Conservation (phyloP, 352 stramenopile species). For the Globisporangium echinulatum region DNA sequence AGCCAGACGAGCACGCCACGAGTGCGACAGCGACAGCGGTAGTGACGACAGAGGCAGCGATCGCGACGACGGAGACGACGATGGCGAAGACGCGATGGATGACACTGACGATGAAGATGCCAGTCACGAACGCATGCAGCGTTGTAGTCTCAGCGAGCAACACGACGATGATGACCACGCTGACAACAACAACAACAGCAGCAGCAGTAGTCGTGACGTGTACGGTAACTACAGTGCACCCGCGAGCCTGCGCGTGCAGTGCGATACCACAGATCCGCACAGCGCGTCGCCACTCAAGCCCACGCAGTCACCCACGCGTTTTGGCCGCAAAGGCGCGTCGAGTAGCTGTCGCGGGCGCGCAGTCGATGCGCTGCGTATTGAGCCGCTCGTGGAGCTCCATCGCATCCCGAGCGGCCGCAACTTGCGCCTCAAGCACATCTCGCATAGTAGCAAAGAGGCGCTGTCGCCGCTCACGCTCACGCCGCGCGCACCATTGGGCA, state of each 20-base stretch:
- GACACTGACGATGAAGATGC: not conserved
- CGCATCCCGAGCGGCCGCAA: slow-evolving; percentile 47
- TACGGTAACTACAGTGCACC: not conserved
- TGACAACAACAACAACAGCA: slow-evolving; percentile 2
- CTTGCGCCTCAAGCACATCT: slow-evolving; percentile 36
- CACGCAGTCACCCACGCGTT: not conserved
- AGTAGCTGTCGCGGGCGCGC: not conserved
- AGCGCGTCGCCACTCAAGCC: not conserved
- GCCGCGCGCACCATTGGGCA: slow-evolving; percentile 33
- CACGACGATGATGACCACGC: not conserved
- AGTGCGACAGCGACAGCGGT: not conserved
- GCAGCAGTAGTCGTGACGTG: not conserved
- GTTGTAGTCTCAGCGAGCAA: not conserved
- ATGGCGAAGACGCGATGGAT: no score
- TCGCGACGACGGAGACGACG: not conserved
- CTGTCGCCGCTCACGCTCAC: slow-evolving; percentile 34
- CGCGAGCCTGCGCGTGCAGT: not conserved
- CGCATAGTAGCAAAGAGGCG: slow-evolving; percentile 21
- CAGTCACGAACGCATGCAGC: not conserved
- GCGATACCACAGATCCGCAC: not conserved
- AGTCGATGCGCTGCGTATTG: slow-evolving; percentile 7
- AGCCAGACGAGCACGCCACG: not conserved
- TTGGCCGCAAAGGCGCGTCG: not conserved
- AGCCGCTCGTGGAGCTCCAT: slow-evolving; percentile 31
- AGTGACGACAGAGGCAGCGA: not conserved